Evolutionary conservation across 2,329 filamentous ascomycete species (phyloP).

Genomic region (Penicillium corylophilum): DNA sequence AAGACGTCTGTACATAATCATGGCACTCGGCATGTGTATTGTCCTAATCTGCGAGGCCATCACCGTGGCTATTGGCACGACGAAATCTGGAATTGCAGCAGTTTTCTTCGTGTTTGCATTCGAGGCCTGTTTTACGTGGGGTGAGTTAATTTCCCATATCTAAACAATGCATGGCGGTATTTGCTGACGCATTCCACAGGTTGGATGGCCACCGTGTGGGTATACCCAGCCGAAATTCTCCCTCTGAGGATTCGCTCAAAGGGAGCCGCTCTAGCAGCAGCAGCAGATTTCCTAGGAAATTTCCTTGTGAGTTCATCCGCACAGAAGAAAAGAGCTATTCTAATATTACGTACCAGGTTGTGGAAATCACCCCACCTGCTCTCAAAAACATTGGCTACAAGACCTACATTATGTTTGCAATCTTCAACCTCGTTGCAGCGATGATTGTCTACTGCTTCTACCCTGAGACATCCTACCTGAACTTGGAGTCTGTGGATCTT

Average conservation of each 20-base stretch:
- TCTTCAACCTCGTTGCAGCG: constrained; percentile 52
- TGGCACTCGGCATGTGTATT: constrained; percentile 22
- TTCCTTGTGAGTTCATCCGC: constrained; percentile 18
- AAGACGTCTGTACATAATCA: constrained; percentile 14
- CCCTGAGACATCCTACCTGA: constrained; percentile 39
- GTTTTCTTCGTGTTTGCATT: constrained; percentile 27
- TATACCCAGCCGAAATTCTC: constrained; percentile 24
- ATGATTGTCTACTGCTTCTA: constrained; percentile 34
- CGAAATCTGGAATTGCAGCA: constrained; percentile 16
- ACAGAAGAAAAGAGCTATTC: not conserved
- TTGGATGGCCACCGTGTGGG: constrained; percentile 24
- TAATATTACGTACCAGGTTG: constrained; percentile 34
- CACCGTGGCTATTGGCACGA: constrained; percentile 17
- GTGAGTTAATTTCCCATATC: not conserved
- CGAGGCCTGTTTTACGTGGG: constrained; percentile 23
- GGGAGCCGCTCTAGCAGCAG: constrained; percentile 32
- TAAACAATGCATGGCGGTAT: not conserved
- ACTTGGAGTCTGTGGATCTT: constrained; percentile 43
- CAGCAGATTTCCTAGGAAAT: constrained; percentile 32
- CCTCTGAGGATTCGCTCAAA: constrained; percentile 26
- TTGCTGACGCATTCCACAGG: constrained; percentile 4
- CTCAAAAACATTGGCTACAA: constrained; percentile 59
- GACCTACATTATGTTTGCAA: constrained; percentile 66
- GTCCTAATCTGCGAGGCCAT: constrained; percentile 27
- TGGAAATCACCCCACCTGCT: constrained; percentile 62